A percentile compares a stretch with the other conserved stretches of the same genome.
Conservation (phyloP, 495 filamentous ascomycete genomes). For the Mytilinidion resinicola region DNA sequence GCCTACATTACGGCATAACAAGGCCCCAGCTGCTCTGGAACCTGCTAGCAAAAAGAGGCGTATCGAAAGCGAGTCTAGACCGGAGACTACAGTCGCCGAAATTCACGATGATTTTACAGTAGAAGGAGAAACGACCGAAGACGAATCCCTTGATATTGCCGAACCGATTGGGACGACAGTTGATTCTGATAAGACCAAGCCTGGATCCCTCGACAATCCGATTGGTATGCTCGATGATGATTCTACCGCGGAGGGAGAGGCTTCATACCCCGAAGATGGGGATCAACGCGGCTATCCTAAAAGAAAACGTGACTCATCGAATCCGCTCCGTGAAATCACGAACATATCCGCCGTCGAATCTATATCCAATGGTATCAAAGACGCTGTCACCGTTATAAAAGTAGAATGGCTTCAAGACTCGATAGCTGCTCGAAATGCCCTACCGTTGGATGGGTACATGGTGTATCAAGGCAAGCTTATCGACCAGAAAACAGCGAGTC, state of each 20-base stretch:
- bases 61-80: background rate
- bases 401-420: conserved; percentile 70
- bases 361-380: background rate
- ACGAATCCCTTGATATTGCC: background rate
- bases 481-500: conserved; percentile 18
- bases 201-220: conserved; percentile 1
- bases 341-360: no score
- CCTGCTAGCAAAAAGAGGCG: conserved; percentile 34
- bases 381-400: conserved; percentile 61
- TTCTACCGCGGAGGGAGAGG: conserved; percentile 28
- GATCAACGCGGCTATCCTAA: background rate
- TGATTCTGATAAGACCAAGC: background rate
- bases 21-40: background rate
- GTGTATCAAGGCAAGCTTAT: conserved; percentile 55
- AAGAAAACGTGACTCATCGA: background rate
- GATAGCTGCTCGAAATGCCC: conserved; percentile 43
- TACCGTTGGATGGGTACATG: conserved; percentile 56
- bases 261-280: background rate
- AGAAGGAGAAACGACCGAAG: conserved; percentile 1
- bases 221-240: conserved; percentile 4
- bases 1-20: background rate
- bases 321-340: background rate
- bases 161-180: conserved; percentile 26
- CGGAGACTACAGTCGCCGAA: background rate
- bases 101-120: background rate